These are phyloP conservation scores for Carpinus viminea DNA, from an alignment of 306 rosid genomes.

Conservation along the genomic window DNA sequence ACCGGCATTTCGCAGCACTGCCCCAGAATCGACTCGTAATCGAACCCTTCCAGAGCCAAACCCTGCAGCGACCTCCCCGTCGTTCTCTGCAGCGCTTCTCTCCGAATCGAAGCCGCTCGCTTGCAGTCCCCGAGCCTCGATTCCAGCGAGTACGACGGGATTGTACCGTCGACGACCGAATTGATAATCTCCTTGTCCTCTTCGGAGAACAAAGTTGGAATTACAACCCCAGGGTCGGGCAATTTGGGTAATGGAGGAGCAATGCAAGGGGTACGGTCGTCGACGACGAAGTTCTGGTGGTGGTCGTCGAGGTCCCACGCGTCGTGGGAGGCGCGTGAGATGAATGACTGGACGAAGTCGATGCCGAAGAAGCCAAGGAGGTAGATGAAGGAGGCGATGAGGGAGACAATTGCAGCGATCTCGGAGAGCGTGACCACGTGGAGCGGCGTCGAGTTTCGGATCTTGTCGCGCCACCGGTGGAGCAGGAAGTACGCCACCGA, in stretches of 20 bases:
- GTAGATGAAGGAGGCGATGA: slow-evolving; percentile 73
- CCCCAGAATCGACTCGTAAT: slow-evolving; percentile 78
- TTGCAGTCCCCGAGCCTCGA: slow-evolving; percentile 61
- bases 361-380: slow-evolving; percentile 76
- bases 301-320: slow-evolving; percentile 50
- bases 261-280: background rate
- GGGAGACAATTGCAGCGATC: slow-evolving; percentile 57
- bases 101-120: slow-evolving; percentile 73
- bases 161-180: slow-evolving; percentile 50
- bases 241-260: slow-evolving; percentile 13
- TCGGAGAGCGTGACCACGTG: slow-evolving; percentile 64
- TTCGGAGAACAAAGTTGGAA: slow-evolving; percentile 20
- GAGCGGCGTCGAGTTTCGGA: slow-evolving; percentile 66
- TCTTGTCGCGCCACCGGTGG: slow-evolving; percentile 76
- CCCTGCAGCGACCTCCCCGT: slow-evolving; percentile 68
- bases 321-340: slow-evolving; percentile 52
- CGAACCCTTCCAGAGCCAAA: slow-evolving; percentile 74
- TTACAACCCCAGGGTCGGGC: slow-evolving; percentile 8
- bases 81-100: slow-evolving; percentile 69
- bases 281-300: slow-evolving; percentile 1
- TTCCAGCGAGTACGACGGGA: slow-evolving; percentile 76
- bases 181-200: slow-evolving; percentile 55
- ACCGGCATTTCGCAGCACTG: slow-evolving; percentile 99
- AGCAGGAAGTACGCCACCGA: slow-evolving; percentile 67
- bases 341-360: slow-evolving; percentile 70